These are phyloP conservation scores for Pyrenophora seminiperda DNA, from an alignment of 2,329 filamentous ascomycete genomes.

Conservation along the genomic window DNA sequence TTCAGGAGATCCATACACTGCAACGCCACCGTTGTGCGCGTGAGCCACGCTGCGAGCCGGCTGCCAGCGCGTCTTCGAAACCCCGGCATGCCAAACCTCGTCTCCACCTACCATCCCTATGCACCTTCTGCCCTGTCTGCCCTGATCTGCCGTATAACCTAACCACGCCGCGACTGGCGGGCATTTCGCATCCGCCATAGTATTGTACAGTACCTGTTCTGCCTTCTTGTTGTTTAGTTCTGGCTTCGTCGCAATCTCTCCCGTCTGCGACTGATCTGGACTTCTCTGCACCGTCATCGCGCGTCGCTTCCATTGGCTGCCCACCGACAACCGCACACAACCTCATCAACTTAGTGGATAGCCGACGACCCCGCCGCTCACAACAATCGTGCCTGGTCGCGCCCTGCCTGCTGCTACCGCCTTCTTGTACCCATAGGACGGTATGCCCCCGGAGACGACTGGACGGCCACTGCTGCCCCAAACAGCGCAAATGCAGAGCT, in stretches of 20 bases:
- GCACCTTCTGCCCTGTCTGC: constrained; percentile 33
- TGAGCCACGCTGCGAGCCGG: constrained; percentile 45
- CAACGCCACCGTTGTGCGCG: constrained; percentile 41
- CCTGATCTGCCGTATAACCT: constrained; percentile 46
- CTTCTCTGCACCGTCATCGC: constrained; percentile 30
- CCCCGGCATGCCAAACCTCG: constrained; percentile 42
- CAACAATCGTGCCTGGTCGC: constrained; percentile 27
- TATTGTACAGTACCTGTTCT: constrained; percentile 34
- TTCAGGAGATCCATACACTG: constrained; percentile 25
- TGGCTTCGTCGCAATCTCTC: constrained; percentile 21
- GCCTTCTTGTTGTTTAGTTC: constrained; percentile 20
- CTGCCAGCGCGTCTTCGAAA: constrained; percentile 24
- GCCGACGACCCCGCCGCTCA: constrained; percentile 43
- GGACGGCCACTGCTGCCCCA: constrained; percentile 69
- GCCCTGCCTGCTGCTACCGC: constrained; percentile 11
- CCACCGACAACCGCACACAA: constrained; percentile 27
- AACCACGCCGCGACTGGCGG: constrained; percentile 43
- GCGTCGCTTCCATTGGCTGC: constrained; percentile 34
- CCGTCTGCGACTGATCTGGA: constrained; percentile 20
- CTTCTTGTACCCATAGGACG: constrained; percentile 15
- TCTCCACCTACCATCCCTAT: constrained; percentile 44
- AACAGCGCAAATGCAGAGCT: constrained; percentile 72
- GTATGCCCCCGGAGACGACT: constrained; percentile 67
- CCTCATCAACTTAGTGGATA: constrained; percentile 34
- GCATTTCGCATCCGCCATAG: constrained; percentile 40